Base-by-base conservation (phyloP, 768 basidiomycete species). In the Tricholoma sp. region DNA sequence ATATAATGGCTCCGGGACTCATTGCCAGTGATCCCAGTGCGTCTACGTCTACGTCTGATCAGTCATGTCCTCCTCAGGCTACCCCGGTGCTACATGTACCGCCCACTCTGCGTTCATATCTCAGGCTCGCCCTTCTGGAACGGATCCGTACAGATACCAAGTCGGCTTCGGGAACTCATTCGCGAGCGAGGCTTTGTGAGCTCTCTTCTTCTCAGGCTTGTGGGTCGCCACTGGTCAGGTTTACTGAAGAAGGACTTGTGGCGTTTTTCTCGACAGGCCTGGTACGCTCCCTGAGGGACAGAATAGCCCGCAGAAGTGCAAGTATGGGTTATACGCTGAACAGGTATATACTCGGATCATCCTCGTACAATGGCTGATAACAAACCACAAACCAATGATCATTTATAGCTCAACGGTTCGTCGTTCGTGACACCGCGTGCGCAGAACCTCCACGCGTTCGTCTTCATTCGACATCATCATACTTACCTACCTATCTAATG, bases 291-390 rank as follows among this genome's bases (percentile, higher is more conserved):
- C 85, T 0, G 53, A 72, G 15, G 85, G 71, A 0, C 85, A 86
- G 70, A 85, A 86, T 62, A 78, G 68, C 55, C 84, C 85, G 0
- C 85, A 86, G 70, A 81, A 79, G 61, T 72, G 72, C 68, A 85
- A 83, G 63, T 86, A 84, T 65, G 83, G 78, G 54, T 68, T 87
- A 6, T 87, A 86, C 62, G 74, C 77, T 1, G 84, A 86, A 65
- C 77, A 75, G 60, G 83, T 84, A 54, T 57, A 77, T 72, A 0
- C 6, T 13, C 18, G 24, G 24, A 1, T 9, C 31, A n/a, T 11
- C 7, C 39, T 29, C 34, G n/a, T 42, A 3, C 5, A n/a, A 20
- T 18, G 13, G 32, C 15, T 51, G 36, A 50, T 17, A 24, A 29
- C 33, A 42, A n/a, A n/a, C n/a, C n/a, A n/a, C n/a, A n/a, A n/a